These are phyloP conservation scores for Cyberlindnera euphorbiiphila DNA, from an alignment of 805 yeast species.

Conservation along the genomic window DNA sequence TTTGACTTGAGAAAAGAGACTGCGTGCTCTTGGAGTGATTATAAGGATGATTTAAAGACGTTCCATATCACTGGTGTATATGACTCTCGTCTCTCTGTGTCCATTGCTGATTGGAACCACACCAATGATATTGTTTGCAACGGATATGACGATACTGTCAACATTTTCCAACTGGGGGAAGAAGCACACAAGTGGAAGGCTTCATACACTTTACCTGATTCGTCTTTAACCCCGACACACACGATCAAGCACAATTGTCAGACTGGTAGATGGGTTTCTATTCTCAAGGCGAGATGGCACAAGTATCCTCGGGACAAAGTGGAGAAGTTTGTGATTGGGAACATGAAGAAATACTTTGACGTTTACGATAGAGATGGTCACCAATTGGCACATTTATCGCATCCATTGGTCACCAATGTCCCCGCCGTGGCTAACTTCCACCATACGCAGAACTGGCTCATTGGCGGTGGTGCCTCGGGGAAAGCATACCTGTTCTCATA, in stretches of 20 bases:
- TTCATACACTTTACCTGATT: conserved; percentile 17
- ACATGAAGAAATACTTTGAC: conserved; percentile 87
- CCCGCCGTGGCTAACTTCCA: conserved; percentile 89
- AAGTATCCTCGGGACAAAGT: conserved; percentile 60
- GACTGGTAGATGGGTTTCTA: conserved; percentile 96
- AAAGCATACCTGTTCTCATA: conserved; percentile 59
- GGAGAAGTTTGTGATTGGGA: conserved; percentile 86
- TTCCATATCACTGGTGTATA: conserved; percentile 50
- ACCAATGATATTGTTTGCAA: conserved; percentile 75
- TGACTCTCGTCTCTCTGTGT: conserved; percentile 71
- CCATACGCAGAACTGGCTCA: conserved; percentile 83
- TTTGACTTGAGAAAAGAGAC: conserved; percentile 76
- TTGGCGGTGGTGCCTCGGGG: conserved; percentile 94
- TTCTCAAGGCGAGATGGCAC: conserved; percentile 87
- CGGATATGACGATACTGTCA: conserved; percentile 86
- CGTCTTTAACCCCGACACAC: conserved; percentile 52
- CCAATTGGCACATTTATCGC: conserved; percentile 71
- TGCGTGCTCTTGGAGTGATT: conserved; percentile 53
- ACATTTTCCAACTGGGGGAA: conserved; percentile 57
- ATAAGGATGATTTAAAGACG: conserved; percentile 37
- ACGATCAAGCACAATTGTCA: conserved; percentile 87
- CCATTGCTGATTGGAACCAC: conserved; percentile 72
- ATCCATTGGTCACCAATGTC: conserved; percentile 70
- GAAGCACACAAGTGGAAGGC: conserved; percentile 19
- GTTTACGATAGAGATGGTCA: conserved; percentile 73